These are phyloP conservation scores for Cicer cuneatum DNA, from an alignment of 306 rosid genomes.

Conservation along the genomic window DNA sequence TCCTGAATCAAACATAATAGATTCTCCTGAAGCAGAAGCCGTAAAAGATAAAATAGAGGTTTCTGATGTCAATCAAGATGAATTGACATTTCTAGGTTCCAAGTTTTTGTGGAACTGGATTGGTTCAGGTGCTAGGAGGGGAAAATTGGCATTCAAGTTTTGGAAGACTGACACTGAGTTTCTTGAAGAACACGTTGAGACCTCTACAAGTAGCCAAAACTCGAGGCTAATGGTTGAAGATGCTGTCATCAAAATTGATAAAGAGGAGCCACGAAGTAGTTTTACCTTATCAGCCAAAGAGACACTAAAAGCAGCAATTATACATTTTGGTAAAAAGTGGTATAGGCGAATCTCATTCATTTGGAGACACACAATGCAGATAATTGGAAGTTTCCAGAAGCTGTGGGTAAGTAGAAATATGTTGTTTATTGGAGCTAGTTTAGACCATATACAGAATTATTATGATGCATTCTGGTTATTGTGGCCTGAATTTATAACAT, in stretches of 20 bases:
- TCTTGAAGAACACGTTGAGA: slow-evolving; percentile 69
- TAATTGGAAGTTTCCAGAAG: slow-evolving; percentile 69
- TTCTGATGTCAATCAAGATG: slow-evolving; percentile 67
- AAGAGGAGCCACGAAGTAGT: slow-evolving; percentile 63
- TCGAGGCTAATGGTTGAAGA: slow-evolving; percentile 61
- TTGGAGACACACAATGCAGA: slow-evolving; percentile 66
- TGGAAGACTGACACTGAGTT: slow-evolving; percentile 76
- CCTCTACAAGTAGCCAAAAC: slow-evolving; percentile 57
- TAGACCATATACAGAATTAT: neutral
- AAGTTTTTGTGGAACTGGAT: slow-evolving; percentile 79
- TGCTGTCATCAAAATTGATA: slow-evolving; percentile 58
- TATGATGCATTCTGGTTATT: slow-evolving; percentile 21
- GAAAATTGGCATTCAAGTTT: slow-evolving; percentile 59
- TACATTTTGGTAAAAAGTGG: slow-evolving; percentile 79
- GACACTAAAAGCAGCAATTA: slow-evolving; percentile 71
- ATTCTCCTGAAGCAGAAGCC: slow-evolving; percentile 49
- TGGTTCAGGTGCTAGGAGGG: slow-evolving; percentile 73
- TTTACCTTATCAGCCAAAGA: slow-evolving; percentile 73
- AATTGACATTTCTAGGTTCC: slow-evolving; percentile 61
- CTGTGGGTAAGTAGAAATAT: slow-evolving; percentile 72
- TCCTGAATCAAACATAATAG: slow-evolving; percentile 56
- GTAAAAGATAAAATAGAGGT: slow-evolving; percentile 55
- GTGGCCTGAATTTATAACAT: slow-evolving; percentile 7
- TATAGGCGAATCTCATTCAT: slow-evolving; percentile 73
- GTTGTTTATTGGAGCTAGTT: slow-evolving; percentile 37